Base-by-base conservation (phyloP, 2,329 filamentous ascomycete species). In the Colletotrichum sp. region DNA sequence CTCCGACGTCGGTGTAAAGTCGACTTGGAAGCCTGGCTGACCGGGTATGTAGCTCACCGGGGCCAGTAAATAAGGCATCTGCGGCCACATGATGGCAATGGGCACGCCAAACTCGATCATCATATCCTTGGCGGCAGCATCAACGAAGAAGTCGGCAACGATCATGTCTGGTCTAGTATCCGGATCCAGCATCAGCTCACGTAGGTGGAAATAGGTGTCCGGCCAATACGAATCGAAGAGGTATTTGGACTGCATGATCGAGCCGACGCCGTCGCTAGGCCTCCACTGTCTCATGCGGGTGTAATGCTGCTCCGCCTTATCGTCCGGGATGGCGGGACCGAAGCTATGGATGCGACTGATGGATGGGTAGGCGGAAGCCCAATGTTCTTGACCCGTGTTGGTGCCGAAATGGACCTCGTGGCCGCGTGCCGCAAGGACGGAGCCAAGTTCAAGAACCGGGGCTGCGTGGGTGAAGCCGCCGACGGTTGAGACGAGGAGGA, bases 61-160 rank as follows among this genome's bases (percentile, higher is more conserved):
- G 2, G 84, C 78, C 82, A 86, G 83, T 2, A 81, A 74, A 34
- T 81, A 83, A 0, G 86, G 86, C 85, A 86, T 86, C 74, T 86
- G 83, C 4, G 86, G 84, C 82, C 82, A 85, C 13, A 86, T 79
- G 30, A 82, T 80, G 12, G 85, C 85, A 7, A 87, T 78, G 4
- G 86, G 86, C 6, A 87, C 74, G 16, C 79, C 77, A 39, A 83
- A 83, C 77, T 87, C 80, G 22, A 79, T 72, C 8, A 83, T 80
- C 62, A 88, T 85, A 70, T 88, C 87, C 61, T 82, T 79, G 4
- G 82, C 84, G 0, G 85, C 85, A 6, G 83, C 81, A 8, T 88
- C 85, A 32, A 84, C 85, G 52, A 71, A 86, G 80, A 86, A 88
- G 68, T 88, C 86, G 0, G 85, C 84, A 4, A 88, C 71, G 28